Percentiles rank a stretch among this genome's conserved stretches.
These are phyloP conservation scores for Pleurotus platypus DNA, from an alignment of 768 basidiomycete species.

Conservation along the genomic window DNA sequence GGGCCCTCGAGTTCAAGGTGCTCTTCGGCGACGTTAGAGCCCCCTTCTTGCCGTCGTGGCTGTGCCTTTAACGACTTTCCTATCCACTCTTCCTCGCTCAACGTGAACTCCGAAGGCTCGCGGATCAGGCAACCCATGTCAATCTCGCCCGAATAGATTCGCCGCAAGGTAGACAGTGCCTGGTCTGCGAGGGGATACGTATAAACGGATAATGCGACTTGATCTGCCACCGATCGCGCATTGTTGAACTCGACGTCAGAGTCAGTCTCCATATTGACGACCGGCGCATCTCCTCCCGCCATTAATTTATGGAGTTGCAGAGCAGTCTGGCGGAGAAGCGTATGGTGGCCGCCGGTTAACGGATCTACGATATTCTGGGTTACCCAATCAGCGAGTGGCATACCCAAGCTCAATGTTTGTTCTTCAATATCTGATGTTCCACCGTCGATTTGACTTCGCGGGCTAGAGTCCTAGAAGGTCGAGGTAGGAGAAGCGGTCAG, in stretches of 20 bases:
- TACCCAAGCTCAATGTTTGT: constrained; percentile 23
- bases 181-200: constrained; percentile 37
- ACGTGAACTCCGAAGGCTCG: constrained; percentile 41
- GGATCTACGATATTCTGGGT: constrained; percentile 40
- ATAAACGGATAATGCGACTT: constrained; percentile 37
- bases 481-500: no score
- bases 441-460: neutral
- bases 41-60: constrained; percentile 15
- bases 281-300: constrained; percentile 5
- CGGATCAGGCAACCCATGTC: constrained; percentile 52
- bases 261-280: constrained; percentile 6
- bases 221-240: constrained; percentile 22
- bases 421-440: neutral
- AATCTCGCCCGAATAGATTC: constrained; percentile 43
- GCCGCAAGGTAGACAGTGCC: constrained; percentile 35
- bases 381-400: constrained; percentile 40
- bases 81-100: constrained; percentile 51
- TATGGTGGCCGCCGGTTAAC: constrained; percentile 44
- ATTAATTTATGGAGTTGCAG: constrained; percentile 19
- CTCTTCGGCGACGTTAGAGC: constrained; percentile 5
- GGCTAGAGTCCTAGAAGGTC: neutral
- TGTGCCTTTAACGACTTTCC: constrained; percentile 38
- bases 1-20: constrained; percentile 4
- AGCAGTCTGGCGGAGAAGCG: constrained; percentile 39
- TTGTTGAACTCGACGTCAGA: constrained; percentile 7